These are phyloP conservation scores for Pistacia integerrima DNA, from an alignment of 345 rosid species.

Conservation along the genomic window DNA sequence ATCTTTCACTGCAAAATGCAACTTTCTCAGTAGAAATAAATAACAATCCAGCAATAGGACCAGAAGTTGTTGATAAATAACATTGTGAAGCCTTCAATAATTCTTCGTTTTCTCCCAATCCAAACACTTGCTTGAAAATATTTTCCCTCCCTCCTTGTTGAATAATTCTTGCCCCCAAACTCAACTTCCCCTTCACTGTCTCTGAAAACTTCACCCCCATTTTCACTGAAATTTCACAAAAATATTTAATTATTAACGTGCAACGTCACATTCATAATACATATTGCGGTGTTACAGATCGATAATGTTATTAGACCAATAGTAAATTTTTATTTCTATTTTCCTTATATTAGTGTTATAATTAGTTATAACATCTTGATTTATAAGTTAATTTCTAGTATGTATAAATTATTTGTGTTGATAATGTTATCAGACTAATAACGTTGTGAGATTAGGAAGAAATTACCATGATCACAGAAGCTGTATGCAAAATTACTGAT, in stretches of 20 bases:
- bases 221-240: constrained; percentile 29
- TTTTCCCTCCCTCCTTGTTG: constrained; percentile 43
- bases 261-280: no score
- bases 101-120: constrained; percentile 34
- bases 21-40: constrained; percentile 40
- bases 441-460: not conserved
- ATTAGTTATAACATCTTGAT: no score
- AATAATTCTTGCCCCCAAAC: constrained; percentile 40
- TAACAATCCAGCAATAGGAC: constrained; percentile 53
- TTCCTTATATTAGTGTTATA: no score
- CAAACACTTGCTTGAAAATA: constrained; percentile 44
- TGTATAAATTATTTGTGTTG: no score
- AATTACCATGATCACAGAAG: constrained; percentile 39
- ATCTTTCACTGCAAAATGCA: constrained; percentile 42
- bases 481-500: constrained; percentile 28
- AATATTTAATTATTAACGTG: not conserved
- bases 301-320: no score
- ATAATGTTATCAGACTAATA: no score
- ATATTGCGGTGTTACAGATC: no score
- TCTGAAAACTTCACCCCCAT: constrained; percentile 35
- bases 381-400: no score
- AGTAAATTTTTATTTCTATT: no score
- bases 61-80: constrained; percentile 42
- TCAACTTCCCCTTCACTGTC: constrained; percentile 46
- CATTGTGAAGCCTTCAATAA: constrained; percentile 54